Evolutionary conservation across 2,329 filamentous ascomycete genomes (phyloP).

Genomic region (Arthrobotrys entomopaga): DNA sequence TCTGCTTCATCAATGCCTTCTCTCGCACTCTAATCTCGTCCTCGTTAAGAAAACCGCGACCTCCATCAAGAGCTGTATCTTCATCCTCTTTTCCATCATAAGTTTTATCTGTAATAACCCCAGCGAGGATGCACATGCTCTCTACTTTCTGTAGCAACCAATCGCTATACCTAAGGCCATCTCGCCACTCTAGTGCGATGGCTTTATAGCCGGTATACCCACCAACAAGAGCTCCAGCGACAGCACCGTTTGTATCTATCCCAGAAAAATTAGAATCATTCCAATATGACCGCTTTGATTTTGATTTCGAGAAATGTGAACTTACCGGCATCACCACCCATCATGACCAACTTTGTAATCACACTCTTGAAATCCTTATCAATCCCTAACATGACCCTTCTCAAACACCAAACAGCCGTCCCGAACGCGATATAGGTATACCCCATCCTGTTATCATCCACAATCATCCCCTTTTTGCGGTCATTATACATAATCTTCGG

Average conservation of each 20-base stretch:
- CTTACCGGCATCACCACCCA: constrained; percentile 65
- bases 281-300: neutral
- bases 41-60: constrained; percentile 62
- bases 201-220: constrained; percentile 65
- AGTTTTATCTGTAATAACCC: constrained; percentile 60
- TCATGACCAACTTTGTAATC: constrained; percentile 66
- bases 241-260: constrained; percentile 67
- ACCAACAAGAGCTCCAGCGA: constrained; percentile 67
- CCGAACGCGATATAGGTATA: constrained; percentile 69
- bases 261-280: constrained; percentile 4
- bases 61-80: constrained; percentile 64
- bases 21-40: constrained; percentile 61
- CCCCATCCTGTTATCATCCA: constrained; percentile 67
- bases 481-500: constrained; percentile 58
- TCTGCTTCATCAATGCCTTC: constrained; percentile 43
- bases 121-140: constrained; percentile 62
- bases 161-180: constrained; percentile 64
- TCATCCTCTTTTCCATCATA: constrained; percentile 62
- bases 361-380: constrained; percentile 64
- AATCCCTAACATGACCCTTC: constrained; percentile 63
- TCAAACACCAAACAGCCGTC: constrained; percentile 64
- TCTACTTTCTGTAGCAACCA: constrained; percentile 65
- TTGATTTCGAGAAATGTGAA: neutral
- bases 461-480: constrained; percentile 62
- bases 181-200: constrained; percentile 66